Base-by-base conservation (phyloP, 176 grass and related monocot genomes). In the Carex myosuroides region DNA sequence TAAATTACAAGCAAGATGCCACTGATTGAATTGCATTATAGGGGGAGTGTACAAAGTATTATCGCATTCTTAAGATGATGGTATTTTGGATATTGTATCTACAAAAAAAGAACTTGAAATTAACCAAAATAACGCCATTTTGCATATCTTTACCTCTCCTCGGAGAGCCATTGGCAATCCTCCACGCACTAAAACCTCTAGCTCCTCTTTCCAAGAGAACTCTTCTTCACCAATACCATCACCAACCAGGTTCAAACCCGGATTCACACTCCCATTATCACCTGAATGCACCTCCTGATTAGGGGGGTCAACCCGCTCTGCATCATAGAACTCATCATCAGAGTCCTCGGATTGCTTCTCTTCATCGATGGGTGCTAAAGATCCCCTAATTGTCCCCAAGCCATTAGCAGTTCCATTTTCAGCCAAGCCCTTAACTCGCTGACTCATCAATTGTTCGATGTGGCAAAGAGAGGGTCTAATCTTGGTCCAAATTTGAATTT, bases 131-230 rank as follows among this genome's bases (percentile, higher is more conserved):
- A 18, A 78, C 13, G 16, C 66, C 56, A 79, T 41, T 84, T 73
- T 18, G 35, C 81, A 62, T 17, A 0, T 50, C 29, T 52, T 50
- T 77, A 99, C 97, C 91, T 99, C 97, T 96, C 97, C 91, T 89
- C 97, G 94, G 58, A 99, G 85, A 87, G 93, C 88, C 97, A 99
- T 99, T 69, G 97, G 97, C 24, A 99, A 83, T 35, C 97, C 97
- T 6, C 90, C 97, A 74, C 85, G 91, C 8, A 99, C 90, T 75
- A 99, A 81, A 61, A 90, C 94, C 78, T 89, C 88, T 69, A 99
- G 83, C 85, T 99, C 97, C 87, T 99, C 97, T 84, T 91, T 99
- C 90, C 91, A 91, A 81, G 93, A 88, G 80, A 82, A 89, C 78
- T 85, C 81, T 57, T 67, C 83, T 53, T 93, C 89, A 81, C 86